Percentiles rank a stretch among this genome's conserved stretches.
Conservation (phyloP, 2,329 filamentous ascomycete species). For the Aureobasidium musti region DNA sequence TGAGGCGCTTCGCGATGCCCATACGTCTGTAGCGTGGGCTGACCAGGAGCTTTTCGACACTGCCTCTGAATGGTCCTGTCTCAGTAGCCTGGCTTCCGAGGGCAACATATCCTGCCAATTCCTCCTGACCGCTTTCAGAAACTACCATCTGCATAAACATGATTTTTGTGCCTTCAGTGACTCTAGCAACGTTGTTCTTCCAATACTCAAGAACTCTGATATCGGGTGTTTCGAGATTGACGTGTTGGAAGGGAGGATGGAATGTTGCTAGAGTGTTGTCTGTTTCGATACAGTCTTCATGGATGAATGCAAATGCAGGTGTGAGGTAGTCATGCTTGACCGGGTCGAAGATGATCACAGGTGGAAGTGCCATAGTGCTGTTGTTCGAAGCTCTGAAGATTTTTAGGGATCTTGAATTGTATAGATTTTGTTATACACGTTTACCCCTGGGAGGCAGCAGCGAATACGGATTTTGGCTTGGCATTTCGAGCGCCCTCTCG, state of each 20-base stretch:
- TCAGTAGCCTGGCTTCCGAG: slow-evolving; percentile 56
- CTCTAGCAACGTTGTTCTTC: slow-evolving; percentile 56
- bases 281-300: slow-evolving; percentile 60
- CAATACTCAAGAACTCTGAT: slow-evolving; percentile 59
- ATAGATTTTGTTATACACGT: slow-evolving; percentile 1
- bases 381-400: background rate
- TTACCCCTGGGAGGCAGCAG: background rate
- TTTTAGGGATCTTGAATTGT: background rate
- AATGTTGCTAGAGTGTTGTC: slow-evolving; percentile 61
- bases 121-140: slow-evolving; percentile 30
- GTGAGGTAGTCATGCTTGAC: slow-evolving; percentile 55
- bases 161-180: slow-evolving; percentile 49
- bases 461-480: slow-evolving; percentile 2
- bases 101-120: slow-evolving; percentile 61
- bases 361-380: slow-evolving; percentile 2
- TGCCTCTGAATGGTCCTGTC: slow-evolving; percentile 58
- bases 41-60: slow-evolving; percentile 62
- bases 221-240: slow-evolving; percentile 43
- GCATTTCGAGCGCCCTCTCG: background rate
- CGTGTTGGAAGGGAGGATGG: slow-evolving; percentile 56
- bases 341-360: slow-evolving; percentile 6
- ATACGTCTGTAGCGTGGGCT: slow-evolving; percentile 53
- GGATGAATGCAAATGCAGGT: slow-evolving; percentile 59
- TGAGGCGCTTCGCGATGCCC: slow-evolving; percentile 56
- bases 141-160: slow-evolving; percentile 48